Conservation (phyloP, 805 yeast genomes). For the Saccharomycopsis lassenensis region DNA sequence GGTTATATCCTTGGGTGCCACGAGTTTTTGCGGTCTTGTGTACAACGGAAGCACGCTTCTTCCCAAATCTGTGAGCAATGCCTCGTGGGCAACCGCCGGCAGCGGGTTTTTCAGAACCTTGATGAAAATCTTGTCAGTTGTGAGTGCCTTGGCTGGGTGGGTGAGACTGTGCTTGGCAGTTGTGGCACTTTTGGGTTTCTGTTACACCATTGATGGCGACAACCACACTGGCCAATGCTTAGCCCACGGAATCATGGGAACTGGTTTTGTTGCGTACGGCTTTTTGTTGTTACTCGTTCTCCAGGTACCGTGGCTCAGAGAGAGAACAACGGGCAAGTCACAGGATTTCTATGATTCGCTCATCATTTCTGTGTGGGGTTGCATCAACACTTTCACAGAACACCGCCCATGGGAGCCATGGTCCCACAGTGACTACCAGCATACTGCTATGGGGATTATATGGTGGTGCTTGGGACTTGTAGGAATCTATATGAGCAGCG, state of each 20-base stretch:
- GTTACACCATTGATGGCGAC: constrained; percentile 37
- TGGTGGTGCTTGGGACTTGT: constrained; percentile 94
- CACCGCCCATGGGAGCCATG: constrained; percentile 86
- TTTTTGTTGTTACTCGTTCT: constrained; percentile 56
- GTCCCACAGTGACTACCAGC: constrained; percentile 91
- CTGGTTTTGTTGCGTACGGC: constrained; percentile 75
- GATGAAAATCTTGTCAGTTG: constrained; percentile 38
- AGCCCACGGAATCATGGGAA: constrained; percentile 97
- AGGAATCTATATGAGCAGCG: constrained; percentile 67
- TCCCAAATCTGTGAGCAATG: constrained; percentile 27
- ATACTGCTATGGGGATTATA: constrained; percentile 90
- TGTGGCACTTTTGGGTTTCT: constrained; percentile 77
- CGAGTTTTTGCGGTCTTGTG: constrained; percentile 44
- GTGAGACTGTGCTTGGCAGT: constrained; percentile 73
- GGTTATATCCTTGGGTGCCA: constrained; percentile 32
- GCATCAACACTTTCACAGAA: constrained; percentile 90
- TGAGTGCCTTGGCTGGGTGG: constrained; percentile 55
- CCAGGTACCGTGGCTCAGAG: constrained; percentile 63
- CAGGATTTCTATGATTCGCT: constrained; percentile 81
- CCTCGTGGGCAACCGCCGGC: no score
- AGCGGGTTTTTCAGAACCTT: no score
- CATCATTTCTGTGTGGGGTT: constrained; percentile 82
- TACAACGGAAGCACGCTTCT: constrained; percentile 39
- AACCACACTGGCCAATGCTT: constrained; percentile 86
- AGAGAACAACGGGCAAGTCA: constrained; percentile 36